Percentiles rank a stretch among this genome's conserved stretches.
These are phyloP conservation scores for Ophiostoma ips DNA, from an alignment of 2,329 filamentous ascomycete species.

Conservation along the genomic window DNA sequence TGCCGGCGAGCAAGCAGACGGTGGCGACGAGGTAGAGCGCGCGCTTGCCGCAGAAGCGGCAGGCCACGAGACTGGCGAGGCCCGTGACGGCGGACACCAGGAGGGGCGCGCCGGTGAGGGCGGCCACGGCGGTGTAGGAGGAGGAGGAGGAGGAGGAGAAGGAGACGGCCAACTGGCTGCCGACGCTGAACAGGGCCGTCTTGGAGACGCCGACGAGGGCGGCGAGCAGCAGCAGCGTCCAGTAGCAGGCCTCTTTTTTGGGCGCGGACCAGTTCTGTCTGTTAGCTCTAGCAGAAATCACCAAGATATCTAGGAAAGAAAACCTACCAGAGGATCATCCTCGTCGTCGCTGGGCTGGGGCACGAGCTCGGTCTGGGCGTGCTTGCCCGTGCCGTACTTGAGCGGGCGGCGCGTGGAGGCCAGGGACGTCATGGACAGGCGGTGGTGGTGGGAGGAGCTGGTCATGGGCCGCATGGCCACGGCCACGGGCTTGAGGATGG, in stretches of 20 bases:
- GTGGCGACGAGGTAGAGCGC: constrained; percentile 36
- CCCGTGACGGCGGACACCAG: constrained; percentile 35
- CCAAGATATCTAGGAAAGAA: not conserved
- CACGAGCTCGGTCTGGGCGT: constrained; percentile 30
- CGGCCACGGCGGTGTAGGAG: constrained; percentile 33
- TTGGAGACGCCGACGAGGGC: constrained; percentile 38
- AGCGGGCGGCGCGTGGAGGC: constrained; percentile 23
- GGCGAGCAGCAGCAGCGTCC: constrained; percentile 31
- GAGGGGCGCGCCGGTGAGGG: constrained; percentile 38
- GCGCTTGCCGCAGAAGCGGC: constrained; percentile 37
- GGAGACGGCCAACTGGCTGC: constrained; percentile 30
- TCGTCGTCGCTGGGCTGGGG: constrained; percentile 42
- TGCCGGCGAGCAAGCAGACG: constrained; percentile 32
- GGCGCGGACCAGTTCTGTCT: constrained; percentile 40
- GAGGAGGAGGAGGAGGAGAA: constrained; percentile 35
- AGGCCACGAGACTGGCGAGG: constrained; percentile 26
- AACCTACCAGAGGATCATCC: constrained; percentile 38
- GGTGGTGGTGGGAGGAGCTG: constrained; percentile 21
- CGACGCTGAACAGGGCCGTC: constrained; percentile 36
- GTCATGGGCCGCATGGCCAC: constrained; percentile 10
- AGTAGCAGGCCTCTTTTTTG: constrained; percentile 38
- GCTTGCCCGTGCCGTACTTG: constrained; percentile 32
- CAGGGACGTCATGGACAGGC: constrained; percentile 23
- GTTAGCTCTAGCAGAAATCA: not conserved
- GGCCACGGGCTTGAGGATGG: not conserved